phyloP scores from a whole-genome alignment of 2,329 filamentous ascomycete genomes.

The Curvularia spicifera region DNA sequence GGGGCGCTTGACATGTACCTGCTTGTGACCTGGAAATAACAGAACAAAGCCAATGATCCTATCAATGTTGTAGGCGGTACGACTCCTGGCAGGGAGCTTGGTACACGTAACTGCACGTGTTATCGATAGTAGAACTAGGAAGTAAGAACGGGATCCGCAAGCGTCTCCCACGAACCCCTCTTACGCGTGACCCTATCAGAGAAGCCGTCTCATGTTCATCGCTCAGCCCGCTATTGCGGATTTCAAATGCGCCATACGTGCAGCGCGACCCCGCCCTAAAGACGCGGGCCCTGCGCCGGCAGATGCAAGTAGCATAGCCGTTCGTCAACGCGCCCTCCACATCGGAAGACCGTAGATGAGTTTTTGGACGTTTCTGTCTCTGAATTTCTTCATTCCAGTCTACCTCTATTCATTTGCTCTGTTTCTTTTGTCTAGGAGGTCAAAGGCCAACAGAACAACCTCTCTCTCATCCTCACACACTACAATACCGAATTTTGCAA shows the following conservation, averaged over 20 bases:
- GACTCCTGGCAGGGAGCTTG: background rate
- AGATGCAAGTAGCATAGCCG: background rate
- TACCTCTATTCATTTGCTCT: background rate
- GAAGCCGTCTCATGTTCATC: background rate
- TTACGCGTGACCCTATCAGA: background rate
- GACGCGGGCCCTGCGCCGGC: conserved; percentile 6
- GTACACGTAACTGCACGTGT: background rate
- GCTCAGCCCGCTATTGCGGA: background rate
- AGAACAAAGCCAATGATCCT: background rate
- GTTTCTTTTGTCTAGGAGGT: too few species aligned
- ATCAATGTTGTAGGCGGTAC: background rate
- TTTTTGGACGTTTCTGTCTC: background rate
- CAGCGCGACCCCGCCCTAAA: background rate
- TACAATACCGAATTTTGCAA: background rate
- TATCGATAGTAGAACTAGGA: conserved; percentile 9
- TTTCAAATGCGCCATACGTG: background rate
- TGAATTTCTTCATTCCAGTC: background rate
- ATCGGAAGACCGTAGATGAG: conserved; percentile 12
- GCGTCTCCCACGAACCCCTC: background rate
- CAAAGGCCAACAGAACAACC: background rate
- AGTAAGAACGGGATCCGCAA: background rate
- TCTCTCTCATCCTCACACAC: background rate
- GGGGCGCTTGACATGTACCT: background rate
- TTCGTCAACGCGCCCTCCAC: conserved; percentile 11
- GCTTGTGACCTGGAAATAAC: background rate